Conservation (phyloP, 2,329 filamentous ascomycete species). For the Keithomyces neogunnii region DNA sequence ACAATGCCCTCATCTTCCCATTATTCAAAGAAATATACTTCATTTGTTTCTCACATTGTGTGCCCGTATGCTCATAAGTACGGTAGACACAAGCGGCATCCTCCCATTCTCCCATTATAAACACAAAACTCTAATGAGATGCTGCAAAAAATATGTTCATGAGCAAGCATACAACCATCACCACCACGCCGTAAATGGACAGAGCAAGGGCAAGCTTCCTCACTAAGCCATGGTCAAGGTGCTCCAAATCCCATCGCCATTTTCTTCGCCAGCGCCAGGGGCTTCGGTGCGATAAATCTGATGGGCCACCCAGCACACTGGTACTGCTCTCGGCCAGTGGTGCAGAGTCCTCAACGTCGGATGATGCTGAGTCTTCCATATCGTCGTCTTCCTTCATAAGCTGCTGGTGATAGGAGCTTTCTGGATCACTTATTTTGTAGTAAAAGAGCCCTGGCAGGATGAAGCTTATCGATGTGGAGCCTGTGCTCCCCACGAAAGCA, state of each 20-base stretch:
- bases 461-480: slow-evolving; percentile 92
- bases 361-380: slow-evolving; percentile 48
- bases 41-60: not conserved
- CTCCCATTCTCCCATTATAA: not conserved
- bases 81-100: not conserved
- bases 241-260: slow-evolving; percentile 52
- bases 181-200: slow-evolving; percentile 72
- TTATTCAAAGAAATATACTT: not conserved
- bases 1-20: not conserved
- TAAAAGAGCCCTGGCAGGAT: slow-evolving; percentile 95
- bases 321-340: slow-evolving; percentile 36
- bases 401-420: slow-evolving; percentile 77
- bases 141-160: slow-evolving; percentile 77
- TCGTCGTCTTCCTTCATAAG: slow-evolving; percentile 89
- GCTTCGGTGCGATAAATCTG: slow-evolving; percentile 22
- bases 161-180: slow-evolving; percentile 82
- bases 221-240: slow-evolving; percentile 57
- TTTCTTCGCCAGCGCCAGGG: slow-evolving; percentile 44
- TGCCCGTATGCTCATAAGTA: slow-evolving; percentile 1
- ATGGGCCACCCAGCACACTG: slow-evolving; percentile 34
- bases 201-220: slow-evolving; percentile 67
- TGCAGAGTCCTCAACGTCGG: slow-evolving; percentile 40
- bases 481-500: slow-evolving; percentile 91
- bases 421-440: slow-evolving; percentile 92
- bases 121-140: slow-evolving; percentile 39